Evolutionary conservation across 768 basidiomycete genomes (phyloP).

Genomic region (Artomyces pyxidatus): DNA sequence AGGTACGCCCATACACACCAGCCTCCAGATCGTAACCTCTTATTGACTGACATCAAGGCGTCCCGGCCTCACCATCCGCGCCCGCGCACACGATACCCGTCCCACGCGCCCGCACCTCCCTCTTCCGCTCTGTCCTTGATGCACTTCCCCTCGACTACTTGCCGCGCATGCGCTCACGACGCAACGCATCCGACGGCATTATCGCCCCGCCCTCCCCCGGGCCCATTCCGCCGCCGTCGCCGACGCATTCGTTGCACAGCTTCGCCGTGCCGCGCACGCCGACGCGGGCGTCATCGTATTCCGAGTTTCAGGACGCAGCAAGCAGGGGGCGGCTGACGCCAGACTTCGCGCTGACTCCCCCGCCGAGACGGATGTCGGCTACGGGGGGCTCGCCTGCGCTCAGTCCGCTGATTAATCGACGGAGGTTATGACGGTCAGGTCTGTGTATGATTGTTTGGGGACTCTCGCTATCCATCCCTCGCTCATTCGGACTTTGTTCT

Average conservation of each 20-base stretch:
- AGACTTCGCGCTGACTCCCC: constrained; percentile 15
- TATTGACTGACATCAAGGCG: not conserved
- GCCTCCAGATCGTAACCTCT: constrained; percentile 17
- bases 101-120: constrained; percentile 41
- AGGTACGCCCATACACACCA: constrained; percentile 19
- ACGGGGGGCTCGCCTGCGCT: not conserved
- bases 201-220: constrained; percentile 56
- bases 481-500: too few relatives aligned
- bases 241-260: constrained; percentile 12
- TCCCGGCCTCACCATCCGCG: not conserved
- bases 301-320: constrained; percentile 8
- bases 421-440: too few relatives aligned
- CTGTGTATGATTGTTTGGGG: too few relatives aligned
- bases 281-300: constrained; percentile 9
- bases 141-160: constrained; percentile 31
- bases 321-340: constrained; percentile 14
- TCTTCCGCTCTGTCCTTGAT: constrained; percentile 60
- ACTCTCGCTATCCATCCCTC: too few relatives aligned
- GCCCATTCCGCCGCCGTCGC: constrained; percentile 15
- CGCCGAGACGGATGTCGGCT: constrained; percentile 18
- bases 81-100: constrained; percentile 20
- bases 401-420: too few relatives aligned
- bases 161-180: constrained; percentile 40
- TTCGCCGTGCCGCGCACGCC: constrained; percentile 11
- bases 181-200: constrained; percentile 54